Percentiles rank a stretch among this genome's conserved stretches.
Evolutionary conservation across 768 basidiomycete genomes (phyloP).

Genomic region (Mycena metata): DNA sequence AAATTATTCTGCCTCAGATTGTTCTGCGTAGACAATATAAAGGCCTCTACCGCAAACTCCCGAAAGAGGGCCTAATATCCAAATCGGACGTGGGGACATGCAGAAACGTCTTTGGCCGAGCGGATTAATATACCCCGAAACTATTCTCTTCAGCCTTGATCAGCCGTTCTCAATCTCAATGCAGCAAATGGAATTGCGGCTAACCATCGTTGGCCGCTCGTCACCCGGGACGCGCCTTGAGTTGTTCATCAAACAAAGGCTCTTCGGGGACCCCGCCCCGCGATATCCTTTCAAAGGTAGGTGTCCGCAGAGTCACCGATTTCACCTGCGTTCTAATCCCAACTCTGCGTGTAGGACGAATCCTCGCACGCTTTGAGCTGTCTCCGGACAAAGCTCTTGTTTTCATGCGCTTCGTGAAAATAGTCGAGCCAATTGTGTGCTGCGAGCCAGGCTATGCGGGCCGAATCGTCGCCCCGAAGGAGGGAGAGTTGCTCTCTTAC

Average conservation of each 20-base stretch:
- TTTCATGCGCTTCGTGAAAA: conserved; percentile 21
- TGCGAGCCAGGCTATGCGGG: not conserved
- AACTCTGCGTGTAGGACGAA: not conserved
- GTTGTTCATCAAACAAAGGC: not conserved
- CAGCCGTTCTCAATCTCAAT: conserved; percentile 13
- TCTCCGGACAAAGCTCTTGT: not conserved
- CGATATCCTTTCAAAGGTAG: conserved; percentile 23
- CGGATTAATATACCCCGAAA: not conserved
- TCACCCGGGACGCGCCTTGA: not conserved
- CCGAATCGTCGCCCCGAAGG: conserved; percentile 1
- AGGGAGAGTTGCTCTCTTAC: conserved; percentile 6
- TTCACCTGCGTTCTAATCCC: not conserved
- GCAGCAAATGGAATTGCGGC: conserved; percentile 7
- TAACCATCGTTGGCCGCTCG: conserved; percentile 1
- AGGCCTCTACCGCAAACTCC: not conserved
- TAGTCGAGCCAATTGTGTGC: conserved; percentile 5
- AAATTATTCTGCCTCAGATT: conserved; percentile 19
- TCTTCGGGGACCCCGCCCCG: conserved; percentile 9
- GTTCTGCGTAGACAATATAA: not conserved
- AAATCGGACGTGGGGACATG: not conserved
- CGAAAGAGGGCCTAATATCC: conserved; percentile 1
- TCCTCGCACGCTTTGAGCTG: conserved; percentile 27
- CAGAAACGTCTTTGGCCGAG: not conserved
- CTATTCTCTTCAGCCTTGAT: conserved; percentile 9
- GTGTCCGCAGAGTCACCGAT: not conserved